Base-by-base conservation (phyloP, 306 rosid species). In the Cucurbita pepo region DNA sequence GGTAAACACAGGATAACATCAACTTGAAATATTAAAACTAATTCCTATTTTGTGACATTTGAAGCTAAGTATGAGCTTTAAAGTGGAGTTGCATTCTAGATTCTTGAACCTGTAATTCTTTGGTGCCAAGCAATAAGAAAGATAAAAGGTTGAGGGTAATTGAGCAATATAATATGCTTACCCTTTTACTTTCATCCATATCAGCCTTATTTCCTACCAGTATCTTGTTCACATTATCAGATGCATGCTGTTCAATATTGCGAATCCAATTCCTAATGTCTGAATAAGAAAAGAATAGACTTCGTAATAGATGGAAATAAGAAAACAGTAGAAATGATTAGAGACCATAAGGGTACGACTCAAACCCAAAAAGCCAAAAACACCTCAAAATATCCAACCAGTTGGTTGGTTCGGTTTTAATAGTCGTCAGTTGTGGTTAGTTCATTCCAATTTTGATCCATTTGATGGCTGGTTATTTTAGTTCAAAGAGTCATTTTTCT, bases 111-210 rank as follows among this genome's bases (percentile, higher is more conserved):
- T 30, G 56, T 52, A 50, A 47, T 25, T 13, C 10, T 69, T 16
- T 53, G 56, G 5, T 50, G 45, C 59, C 45, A 30, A 69, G 5
- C 74, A 51, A 3, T 30, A 10, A 2, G 54, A 69, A 69, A 51
- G 22, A 50, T 45, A 34, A 22, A 22, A 25, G 15, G 16, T 50
- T 9, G 59, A 51, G 74, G 9, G 59, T 10, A 52, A 50, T 50
- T 10, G 45, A 50, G 59, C 48, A 25, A 54, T 37, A 53, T 50
- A 7, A 22, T 59, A 64, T 50, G 67, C 84, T 43, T 79, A 88
- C 96, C 91, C 94, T 83, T 83, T 78, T 86, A 82, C 91, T 89
- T 83, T 89, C 96, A 85, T 87, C 96, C 91, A 89, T 89, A 78
- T 89, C 96, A 81, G 96, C 96, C 88, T 89, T 89, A 84, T 89